phyloP scores from a whole-genome alignment of 345 rosid species.

The Arabidopsis suecica region DNA sequence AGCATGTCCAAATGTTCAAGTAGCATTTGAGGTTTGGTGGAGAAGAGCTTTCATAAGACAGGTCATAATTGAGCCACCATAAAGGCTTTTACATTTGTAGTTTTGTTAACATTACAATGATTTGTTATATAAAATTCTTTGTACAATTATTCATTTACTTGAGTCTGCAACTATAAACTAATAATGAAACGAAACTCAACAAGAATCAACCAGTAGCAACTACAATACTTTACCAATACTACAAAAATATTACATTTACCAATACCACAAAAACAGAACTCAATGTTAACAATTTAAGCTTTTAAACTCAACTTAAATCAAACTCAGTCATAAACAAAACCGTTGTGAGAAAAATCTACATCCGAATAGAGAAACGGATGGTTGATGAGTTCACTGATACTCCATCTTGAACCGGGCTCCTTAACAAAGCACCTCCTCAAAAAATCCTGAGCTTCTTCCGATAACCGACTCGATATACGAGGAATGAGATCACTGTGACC shows the following conservation, averaged over 20 bases:
- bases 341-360: background rate
- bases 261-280: background rate
- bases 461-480: slow-evolving; percentile 1
- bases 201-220: background rate
- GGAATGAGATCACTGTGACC: slow-evolving; percentile 11
- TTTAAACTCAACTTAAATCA: background rate
- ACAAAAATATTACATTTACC: background rate
- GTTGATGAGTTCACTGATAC: background rate
- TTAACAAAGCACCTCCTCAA: slow-evolving; percentile 22
- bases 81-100: too few species aligned
- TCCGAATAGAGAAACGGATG: slow-evolving; percentile 1
- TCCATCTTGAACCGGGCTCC: background rate
- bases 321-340: background rate
- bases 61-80: too few species aligned
- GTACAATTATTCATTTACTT: too few species aligned
- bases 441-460: slow-evolving; percentile 22
- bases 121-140: too few species aligned
- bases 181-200: slow-evolving; percentile 4
- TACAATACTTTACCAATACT: background rate
- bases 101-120: too few species aligned
- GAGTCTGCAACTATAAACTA: background rate
- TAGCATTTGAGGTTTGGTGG: too few species aligned
- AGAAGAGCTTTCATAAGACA: too few species aligned
- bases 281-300: too few species aligned
- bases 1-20: too few species aligned